Conservation (phyloP, 2,329 filamentous ascomycete genomes). For the Phialophora chinensis region DNA sequence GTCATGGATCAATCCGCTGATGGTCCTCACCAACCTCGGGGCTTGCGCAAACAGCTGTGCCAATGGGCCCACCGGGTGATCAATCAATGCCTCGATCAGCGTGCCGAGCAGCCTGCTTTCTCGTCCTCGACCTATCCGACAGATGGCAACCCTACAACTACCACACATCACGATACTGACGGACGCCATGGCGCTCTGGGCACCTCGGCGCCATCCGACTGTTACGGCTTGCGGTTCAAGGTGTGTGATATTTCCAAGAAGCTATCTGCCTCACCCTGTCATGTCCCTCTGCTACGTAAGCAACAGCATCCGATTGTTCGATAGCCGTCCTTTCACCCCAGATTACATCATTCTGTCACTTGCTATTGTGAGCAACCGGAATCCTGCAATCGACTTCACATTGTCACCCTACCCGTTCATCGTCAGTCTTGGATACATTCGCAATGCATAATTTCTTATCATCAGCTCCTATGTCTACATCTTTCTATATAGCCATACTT, state of each 20-base stretch:
- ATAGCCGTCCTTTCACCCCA: not conserved
- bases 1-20: constrained; percentile 20
- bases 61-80: constrained; percentile 25
- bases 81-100: constrained; percentile 17
- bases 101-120: constrained; percentile 2
- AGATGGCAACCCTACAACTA: not conserved
- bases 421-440: constrained; percentile 1
- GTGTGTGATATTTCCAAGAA: constrained; percentile 18
- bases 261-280: constrained; percentile 8
- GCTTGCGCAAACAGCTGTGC: constrained; percentile 21
- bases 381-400: constrained; percentile 1
- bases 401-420: not conserved
- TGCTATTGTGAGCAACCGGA: constrained; percentile 14
- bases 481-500: not conserved
- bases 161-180: constrained; percentile 7
- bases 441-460: not conserved
- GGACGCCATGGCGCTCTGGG: constrained; percentile 1
- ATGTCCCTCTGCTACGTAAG: not conserved
- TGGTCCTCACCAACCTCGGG: constrained; percentile 21
- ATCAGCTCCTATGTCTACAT: not conserved
- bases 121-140: constrained; percentile 13
- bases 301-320: constrained; percentile 5
- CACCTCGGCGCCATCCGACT: constrained; percentile 11
- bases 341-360: constrained; percentile 13
- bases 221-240: constrained; percentile 23